These are phyloP conservation scores for Sutorius australiensis DNA, from an alignment of 768 basidiomycete genomes.

Conservation along the genomic window DNA sequence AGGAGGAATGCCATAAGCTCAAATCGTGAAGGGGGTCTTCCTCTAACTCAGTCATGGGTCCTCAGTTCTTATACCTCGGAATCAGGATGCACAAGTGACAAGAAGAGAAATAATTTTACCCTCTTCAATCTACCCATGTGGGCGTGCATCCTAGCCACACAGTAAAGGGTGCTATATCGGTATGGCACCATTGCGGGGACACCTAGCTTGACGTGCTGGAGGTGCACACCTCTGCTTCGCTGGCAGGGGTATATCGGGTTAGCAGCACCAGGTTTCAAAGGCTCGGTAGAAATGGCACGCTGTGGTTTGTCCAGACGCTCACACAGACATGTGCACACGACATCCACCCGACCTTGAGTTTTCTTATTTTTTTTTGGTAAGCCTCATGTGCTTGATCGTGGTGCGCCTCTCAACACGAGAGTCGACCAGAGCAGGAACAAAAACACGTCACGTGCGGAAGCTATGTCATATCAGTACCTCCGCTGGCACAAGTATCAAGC, in stretches of 20 bases:
- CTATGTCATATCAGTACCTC: not conserved
- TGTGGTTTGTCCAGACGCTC: not conserved
- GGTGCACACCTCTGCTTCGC: conserved; percentile 2
- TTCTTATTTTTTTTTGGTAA: conserved; percentile 2
- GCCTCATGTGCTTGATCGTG: conserved; percentile 10
- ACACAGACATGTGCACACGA: conserved; percentile 13
- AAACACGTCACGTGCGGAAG: conserved; percentile 13
- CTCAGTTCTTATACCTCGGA: conserved; percentile 18
- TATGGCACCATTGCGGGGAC: conserved; percentile 5
- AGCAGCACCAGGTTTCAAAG: not conserved
- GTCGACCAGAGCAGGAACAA: not conserved
- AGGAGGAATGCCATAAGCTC: conserved; percentile 11
- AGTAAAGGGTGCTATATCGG: conserved; percentile 12
- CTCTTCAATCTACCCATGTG: conserved; percentile 10
- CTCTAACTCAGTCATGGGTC: not conserved
- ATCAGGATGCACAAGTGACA: not conserved
- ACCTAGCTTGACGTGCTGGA: conserved; percentile 2
- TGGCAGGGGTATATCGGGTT: conserved; percentile 8
- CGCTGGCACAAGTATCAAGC: conserved; percentile 2
- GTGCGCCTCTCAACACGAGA: conserved; percentile 5
- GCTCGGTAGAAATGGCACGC: not conserved
- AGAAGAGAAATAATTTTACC: not conserved
- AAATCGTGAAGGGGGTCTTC: not conserved
- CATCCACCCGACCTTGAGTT: conserved; percentile 10
- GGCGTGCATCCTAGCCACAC: not conserved